Evolutionary conservation across 2,329 filamentous ascomycete genomes (phyloP).

Genomic region (Cryphonectria japonica): DNA sequence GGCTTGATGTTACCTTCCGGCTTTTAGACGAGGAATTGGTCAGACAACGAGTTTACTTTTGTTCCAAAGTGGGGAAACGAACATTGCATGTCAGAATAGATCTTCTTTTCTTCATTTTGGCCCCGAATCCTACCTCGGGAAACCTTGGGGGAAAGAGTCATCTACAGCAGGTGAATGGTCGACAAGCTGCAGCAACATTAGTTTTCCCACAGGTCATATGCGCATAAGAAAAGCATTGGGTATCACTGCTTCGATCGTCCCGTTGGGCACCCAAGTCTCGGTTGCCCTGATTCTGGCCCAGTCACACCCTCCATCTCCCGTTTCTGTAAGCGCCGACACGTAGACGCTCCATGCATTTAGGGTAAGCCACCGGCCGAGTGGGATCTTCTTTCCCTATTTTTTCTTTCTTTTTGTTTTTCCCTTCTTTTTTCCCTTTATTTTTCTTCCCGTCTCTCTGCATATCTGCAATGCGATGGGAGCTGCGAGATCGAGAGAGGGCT

Average conservation of each 20-base stretch:
- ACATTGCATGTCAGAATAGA: not conserved
- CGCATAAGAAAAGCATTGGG: slow-evolving; percentile 10
- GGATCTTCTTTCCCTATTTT: not conserved
- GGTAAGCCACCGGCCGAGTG: not conserved
- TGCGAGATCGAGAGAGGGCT: not conserved
- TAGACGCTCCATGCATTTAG: not conserved
- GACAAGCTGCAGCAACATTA: not conserved
- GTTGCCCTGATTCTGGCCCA: slow-evolving; percentile 6
- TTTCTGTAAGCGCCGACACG: slow-evolving; percentile 16
- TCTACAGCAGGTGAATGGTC: slow-evolving; percentile 1
- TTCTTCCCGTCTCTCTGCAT: not conserved
- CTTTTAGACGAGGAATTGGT: not conserved
- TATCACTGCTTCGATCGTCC: slow-evolving; percentile 20
- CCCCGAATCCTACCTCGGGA: not conserved
- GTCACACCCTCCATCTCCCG: slow-evolving; percentile 8
- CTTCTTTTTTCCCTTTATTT: not conserved
- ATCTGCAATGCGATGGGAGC: not conserved
- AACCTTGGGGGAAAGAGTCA: not conserved
- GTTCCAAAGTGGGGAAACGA: not conserved
- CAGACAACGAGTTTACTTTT: not conserved
- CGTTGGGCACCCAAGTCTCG: slow-evolving; percentile 18
- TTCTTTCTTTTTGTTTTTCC: not conserved
- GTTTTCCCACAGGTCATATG: slow-evolving; percentile 3
- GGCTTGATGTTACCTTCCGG: slow-evolving; percentile 2
- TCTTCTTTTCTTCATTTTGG: not conserved